Conservation (phyloP, 2,329 filamentous ascomycete species). For the Xylogone sp. region DNA sequence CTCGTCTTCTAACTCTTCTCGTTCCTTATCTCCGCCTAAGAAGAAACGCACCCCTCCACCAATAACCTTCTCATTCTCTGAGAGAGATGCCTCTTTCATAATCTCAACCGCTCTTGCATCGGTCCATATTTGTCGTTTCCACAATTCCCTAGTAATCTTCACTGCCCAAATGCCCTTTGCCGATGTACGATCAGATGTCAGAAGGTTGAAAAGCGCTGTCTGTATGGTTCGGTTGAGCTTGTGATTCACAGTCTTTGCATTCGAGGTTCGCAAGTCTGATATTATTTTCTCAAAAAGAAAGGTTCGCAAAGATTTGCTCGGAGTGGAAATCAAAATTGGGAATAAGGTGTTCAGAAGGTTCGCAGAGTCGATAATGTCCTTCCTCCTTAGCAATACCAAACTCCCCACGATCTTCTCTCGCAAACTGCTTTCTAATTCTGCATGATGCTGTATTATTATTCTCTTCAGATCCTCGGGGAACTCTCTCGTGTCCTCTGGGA, state of each 20-base stretch:
- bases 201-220: constrained; percentile 86
- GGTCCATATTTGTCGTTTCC: constrained; percentile 95
- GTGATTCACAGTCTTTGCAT: constrained; percentile 85
- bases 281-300: constrained; percentile 89
- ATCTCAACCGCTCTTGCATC: constrained; percentile 94
- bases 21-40: constrained; percentile 90
- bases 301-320: constrained; percentile 81
- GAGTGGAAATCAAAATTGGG: constrained; percentile 86
- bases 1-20: constrained; percentile 88
- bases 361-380: constrained; percentile 85
- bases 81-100: constrained; percentile 89
- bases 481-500: constrained; percentile 70
- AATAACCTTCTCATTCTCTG: constrained; percentile 90
- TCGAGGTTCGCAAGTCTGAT: constrained; percentile 83
- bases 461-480: constrained; percentile 80
- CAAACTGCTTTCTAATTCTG: constrained; percentile 75
- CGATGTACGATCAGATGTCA: constrained; percentile 80
- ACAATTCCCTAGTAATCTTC: constrained; percentile 90
- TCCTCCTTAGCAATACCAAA: constrained; percentile 80
- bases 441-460: constrained; percentile 79
- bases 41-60: constrained; percentile 89
- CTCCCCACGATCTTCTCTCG: constrained; percentile 93
- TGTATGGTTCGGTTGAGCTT: constrained; percentile 90
- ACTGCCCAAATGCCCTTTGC: constrained; percentile 92
- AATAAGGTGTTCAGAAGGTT: constrained; percentile 87